A percentile compares a stretch with the other conserved stretches of the same genome.
Evolutionary conservation across 2,329 filamentous ascomycete species (phyloP).

Genomic region (Colletotrichum destructivum): DNA sequence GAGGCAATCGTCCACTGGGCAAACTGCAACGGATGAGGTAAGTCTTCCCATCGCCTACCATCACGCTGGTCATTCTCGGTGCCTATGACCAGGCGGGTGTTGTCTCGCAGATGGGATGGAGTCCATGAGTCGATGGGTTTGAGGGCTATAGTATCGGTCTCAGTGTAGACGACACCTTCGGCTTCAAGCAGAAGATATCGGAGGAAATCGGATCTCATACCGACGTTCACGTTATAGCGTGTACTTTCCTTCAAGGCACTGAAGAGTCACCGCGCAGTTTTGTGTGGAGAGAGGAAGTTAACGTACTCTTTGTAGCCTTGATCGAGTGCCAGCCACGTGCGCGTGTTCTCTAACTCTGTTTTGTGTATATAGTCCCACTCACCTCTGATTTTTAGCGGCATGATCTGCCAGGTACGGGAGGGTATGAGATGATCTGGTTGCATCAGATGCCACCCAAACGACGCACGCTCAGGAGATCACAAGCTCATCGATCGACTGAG

Average conservation of each 20-base stretch:
- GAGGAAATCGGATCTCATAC: slow-evolving; percentile 75
- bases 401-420: slow-evolving; percentile 42
- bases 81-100: slow-evolving; percentile 45
- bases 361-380: slow-evolving; percentile 19
- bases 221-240: slow-evolving; percentile 37
- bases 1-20: slow-evolving; percentile 46
- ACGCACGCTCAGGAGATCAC: too few species aligned
- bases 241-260: background rate
- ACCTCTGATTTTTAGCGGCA: slow-evolving; percentile 35
- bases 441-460: too few species aligned
- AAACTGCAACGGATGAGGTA: slow-evolving; percentile 46
- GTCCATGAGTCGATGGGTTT: slow-evolving; percentile 54
- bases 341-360: background rate
- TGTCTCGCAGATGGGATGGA: slow-evolving; percentile 43
- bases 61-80: slow-evolving; percentile 50
- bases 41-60: slow-evolving; percentile 43
- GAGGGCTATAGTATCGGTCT: slow-evolving; percentile 59
- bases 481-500: background rate
- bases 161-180: slow-evolving; percentile 81
- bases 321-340: too few species aligned
- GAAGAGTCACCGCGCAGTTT: background rate
- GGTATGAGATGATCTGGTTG: slow-evolving; percentile 24
- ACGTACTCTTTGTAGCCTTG: too few species aligned
- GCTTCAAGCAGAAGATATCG: slow-evolving; percentile 81
- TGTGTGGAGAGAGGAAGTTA: background rate